Conservation (phyloP, 306 rosid species). For the Vigna nakashimae region DNA sequence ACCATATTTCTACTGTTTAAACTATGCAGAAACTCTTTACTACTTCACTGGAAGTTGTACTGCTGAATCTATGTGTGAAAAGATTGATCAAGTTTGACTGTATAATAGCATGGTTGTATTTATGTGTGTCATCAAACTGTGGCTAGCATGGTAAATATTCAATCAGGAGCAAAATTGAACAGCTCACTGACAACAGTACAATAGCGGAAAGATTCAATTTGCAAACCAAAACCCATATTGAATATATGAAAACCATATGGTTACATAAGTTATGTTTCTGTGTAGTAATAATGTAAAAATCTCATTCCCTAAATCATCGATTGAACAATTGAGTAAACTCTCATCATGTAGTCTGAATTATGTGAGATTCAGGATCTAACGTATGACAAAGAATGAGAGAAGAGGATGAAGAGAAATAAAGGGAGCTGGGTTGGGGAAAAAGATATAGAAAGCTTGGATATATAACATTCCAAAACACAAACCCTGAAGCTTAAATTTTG, state of each 20-base stretch:
- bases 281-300: background rate
- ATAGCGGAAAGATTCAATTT: background rate
- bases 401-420: slow-evolving; percentile 2
- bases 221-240: background rate
- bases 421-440: background rate
- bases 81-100: slow-evolving; percentile 31
- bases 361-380: background rate
- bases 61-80: background rate
- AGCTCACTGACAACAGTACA: slow-evolving; percentile 5
- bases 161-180: slow-evolving; percentile 21
- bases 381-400: background rate
- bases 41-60: background rate
- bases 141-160: background rate
- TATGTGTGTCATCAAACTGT: background rate
- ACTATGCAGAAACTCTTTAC: background rate
- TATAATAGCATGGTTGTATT: background rate
- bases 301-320: background rate
- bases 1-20: background rate
- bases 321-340: slow-evolving; percentile 4
- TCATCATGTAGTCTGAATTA: background rate
- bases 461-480: slow-evolving; percentile 32
- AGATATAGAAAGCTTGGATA: background rate
- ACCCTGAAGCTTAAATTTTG: slow-evolving; percentile 29
- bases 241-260: background rate
- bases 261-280: background rate